These are phyloP conservation scores for Ailanthus altissimus DNA, from an alignment of 345 rosid genomes.

Conservation along the genomic window DNA sequence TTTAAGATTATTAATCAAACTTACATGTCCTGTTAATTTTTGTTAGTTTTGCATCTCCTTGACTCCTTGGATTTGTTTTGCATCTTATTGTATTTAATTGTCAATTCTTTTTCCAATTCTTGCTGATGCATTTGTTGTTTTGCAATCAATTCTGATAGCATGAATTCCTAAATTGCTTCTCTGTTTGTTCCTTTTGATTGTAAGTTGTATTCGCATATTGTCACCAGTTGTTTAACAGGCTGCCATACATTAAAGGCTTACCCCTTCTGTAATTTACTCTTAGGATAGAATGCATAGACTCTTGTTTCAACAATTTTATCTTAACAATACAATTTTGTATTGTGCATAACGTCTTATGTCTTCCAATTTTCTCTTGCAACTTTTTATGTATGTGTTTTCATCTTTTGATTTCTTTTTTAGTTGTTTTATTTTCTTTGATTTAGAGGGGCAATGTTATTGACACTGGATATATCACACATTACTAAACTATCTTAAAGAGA, in stretches of 20 bases:
- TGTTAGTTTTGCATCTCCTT: not conserved
- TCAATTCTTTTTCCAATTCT: not conserved
- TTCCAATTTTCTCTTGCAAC: not conserved
- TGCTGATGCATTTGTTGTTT: not conserved
- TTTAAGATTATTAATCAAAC: not conserved
- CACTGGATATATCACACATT: not conserved
- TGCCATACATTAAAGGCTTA: not conserved
- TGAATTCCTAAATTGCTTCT: not conserved
- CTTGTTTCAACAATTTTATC: not conserved
- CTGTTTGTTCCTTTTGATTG: not conserved
- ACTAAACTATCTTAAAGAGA: not conserved
- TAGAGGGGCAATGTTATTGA: constrained; percentile 3
- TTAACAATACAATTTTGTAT: not conserved
- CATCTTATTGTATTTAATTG: not conserved
- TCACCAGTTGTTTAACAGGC: not conserved
- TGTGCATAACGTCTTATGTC: not conserved
- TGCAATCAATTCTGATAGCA: not conserved
- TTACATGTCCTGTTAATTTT: not conserved
- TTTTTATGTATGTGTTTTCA: constrained; percentile 7
- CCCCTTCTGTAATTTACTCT: not conserved
- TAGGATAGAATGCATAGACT: not conserved
- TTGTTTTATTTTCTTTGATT: not conserved
- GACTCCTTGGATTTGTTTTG: not conserved
- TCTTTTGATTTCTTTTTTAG: not conserved
- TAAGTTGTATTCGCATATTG: not conserved